Base-by-base conservation (phyloP, 331 rosid species). In the Acacia pycnantha region DNA sequence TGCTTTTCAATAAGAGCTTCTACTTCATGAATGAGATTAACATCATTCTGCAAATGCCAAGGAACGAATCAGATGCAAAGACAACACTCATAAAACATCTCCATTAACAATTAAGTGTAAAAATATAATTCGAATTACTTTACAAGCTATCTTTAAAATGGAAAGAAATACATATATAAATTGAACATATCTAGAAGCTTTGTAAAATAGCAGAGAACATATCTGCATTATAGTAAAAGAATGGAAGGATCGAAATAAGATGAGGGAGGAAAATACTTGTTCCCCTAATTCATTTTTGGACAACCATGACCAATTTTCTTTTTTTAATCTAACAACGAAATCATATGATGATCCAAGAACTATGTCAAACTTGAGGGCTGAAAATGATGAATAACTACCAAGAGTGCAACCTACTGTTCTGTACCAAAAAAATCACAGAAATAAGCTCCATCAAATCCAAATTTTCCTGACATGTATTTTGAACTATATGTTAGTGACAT, bases 1-100 rank as follows among this genome's bases (percentile, higher is more conserved):
- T 91, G 81, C 83, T 82, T 88, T 88, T 83, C 97, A 56, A 92
- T 69, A 77, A 79, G 90, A 56, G 85, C 88, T 82, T 96, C 97
- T 77, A 94, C 90, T 87, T 86, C 90, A 66, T 70, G 90, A 85
- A 92, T 53, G 62, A 96, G 99, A 33, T 84, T 81, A 79, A 94
- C 85, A 83, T 94, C 98, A 78, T 87, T 88, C 95, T 94, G 91
- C 85, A 86, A 67, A 77, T 74, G 2, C 50, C 70, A 81, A 44
- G 64, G 70, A 84, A 82, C 24, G 11, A 77, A 56, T 41, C 70
- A 74, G 82, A 75, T 16, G 69, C 56, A 33, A 80, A 67, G 31
- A 27, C 40, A 54, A 79, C 15, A 83, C 61, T 56, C 82, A 79
- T 75, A 40, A 67, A 58, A 66, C 78, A 33, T 50, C 68, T 51